Evolutionary conservation across 2,329 filamentous ascomycete genomes (phyloP).

Genomic region (Aureobasidium sp.): DNA sequence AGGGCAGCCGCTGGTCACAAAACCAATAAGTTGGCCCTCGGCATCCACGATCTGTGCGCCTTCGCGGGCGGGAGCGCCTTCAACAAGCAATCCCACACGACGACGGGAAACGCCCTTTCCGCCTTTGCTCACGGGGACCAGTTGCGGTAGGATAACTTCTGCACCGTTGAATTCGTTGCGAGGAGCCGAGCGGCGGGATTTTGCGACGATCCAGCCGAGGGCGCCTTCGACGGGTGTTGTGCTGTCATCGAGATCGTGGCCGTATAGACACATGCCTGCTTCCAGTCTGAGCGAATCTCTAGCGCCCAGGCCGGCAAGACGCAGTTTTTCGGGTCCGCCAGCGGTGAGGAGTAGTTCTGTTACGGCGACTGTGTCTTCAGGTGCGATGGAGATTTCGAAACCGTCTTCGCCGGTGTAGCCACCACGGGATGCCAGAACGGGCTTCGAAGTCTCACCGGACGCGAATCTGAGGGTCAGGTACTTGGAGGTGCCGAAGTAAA

Average conservation of each 20-base stretch:
- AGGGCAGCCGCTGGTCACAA: slow-evolving; percentile 82
- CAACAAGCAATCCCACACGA: slow-evolving; percentile 72
- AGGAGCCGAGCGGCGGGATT: slow-evolving; percentile 53
- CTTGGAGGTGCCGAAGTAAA: slow-evolving; percentile 76
- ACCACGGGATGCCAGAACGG: slow-evolving; percentile 72
- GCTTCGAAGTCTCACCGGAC: slow-evolving; percentile 42
- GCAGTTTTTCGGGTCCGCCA: slow-evolving; percentile 54
- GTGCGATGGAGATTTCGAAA: slow-evolving; percentile 86
- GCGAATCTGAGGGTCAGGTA: slow-evolving; percentile 59
- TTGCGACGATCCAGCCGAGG: slow-evolving; percentile 76
- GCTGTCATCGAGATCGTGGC: slow-evolving; percentile 85
- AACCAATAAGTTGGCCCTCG: slow-evolving; percentile 62
- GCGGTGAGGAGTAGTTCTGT: slow-evolving; percentile 63
- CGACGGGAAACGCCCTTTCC: slow-evolving; percentile 63
- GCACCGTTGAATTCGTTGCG: slow-evolving; percentile 76
- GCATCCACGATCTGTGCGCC: slow-evolving; percentile 69
- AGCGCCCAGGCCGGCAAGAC: slow-evolving; percentile 81
- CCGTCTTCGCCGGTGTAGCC: slow-evolving; percentile 98
- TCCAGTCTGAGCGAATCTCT: slow-evolving; percentile 89
- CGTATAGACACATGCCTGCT: slow-evolving; percentile 98
- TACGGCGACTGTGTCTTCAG: slow-evolving; percentile 56
- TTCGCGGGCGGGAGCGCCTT: slow-evolving; percentile 84
- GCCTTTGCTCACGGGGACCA: slow-evolving; percentile 66
- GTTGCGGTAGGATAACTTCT: slow-evolving; percentile 67
- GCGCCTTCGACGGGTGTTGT: slow-evolving; percentile 62